A percentile compares a stretch with the other conserved stretches of the same genome.
Conservation (phyloP, 1,139 yeast genomes). For the Hemisphaericaspora subhashii region DNA sequence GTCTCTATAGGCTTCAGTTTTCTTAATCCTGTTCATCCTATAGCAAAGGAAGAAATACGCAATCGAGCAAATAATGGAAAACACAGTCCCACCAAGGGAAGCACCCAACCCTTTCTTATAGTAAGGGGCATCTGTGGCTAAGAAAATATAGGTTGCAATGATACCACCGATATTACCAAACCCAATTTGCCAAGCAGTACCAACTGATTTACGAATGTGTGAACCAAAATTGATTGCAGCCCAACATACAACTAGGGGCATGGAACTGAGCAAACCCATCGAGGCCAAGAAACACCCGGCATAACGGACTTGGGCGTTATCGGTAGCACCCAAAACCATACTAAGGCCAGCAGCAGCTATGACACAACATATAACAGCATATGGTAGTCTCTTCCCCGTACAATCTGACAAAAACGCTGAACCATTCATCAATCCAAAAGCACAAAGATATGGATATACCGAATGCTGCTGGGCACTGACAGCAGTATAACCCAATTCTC, state of each 20-base stretch:
- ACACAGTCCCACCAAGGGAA: constrained; percentile 51
- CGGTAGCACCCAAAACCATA: constrained; percentile 44
- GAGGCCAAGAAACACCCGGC: constrained; percentile 73
- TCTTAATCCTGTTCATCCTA: constrained; percentile 45
- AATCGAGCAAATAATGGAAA: constrained; percentile 48
- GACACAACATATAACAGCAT: constrained; percentile 40
- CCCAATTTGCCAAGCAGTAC: constrained; percentile 76
- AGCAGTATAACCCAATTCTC: constrained; percentile 57
- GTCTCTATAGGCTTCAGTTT: constrained; percentile 32
- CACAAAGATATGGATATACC: constrained; percentile 70
- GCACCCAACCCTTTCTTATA: constrained; percentile 58
- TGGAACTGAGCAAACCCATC: constrained; percentile 64
- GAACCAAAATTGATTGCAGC: constrained; percentile 66
- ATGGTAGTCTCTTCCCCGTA: constrained; percentile 46
- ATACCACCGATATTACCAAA: constrained; percentile 86
- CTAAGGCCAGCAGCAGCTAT: constrained; percentile 57
- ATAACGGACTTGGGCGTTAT: constrained; percentile 48
- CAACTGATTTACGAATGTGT: constrained; percentile 68
- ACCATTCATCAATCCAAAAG: constrained; percentile 55
- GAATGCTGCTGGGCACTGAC: constrained; percentile 66
- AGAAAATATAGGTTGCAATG: constrained; percentile 63
- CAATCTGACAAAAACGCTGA: constrained; percentile 51
- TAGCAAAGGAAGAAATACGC: constrained; percentile 44
- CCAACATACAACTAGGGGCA: constrained; percentile 80
- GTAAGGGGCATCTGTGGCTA: constrained; percentile 56